Percentiles rank a stretch among this genome's conserved stretches.
phyloP scores from a whole-genome alignment of 805 yeast species.

The Schizosaccharomyces lindneri region DNA sequence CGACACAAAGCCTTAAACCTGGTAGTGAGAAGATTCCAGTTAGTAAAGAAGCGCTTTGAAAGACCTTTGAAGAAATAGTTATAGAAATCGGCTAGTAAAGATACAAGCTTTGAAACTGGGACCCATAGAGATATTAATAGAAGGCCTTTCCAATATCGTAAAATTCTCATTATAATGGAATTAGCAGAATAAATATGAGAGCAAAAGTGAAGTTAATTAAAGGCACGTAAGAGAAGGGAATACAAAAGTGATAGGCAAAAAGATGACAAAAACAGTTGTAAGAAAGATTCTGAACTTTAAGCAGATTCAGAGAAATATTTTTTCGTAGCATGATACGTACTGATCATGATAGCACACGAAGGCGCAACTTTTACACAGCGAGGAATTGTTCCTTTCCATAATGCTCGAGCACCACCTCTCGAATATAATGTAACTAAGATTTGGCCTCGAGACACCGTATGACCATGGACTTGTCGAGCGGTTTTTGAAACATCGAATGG shows the following conservation, averaged over 20 bases:
- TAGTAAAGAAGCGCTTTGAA: no score
- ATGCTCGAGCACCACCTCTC: conserved; percentile 55
- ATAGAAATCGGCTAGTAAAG: no score
- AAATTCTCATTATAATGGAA: no score
- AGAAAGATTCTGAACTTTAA: neutral
- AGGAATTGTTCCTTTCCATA: conserved; percentile 73
- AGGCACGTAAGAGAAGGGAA: neutral
- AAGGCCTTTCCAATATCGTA: no score
- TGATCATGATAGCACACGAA: conserved; percentile 93
- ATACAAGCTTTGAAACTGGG: no score
- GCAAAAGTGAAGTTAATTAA: no score
- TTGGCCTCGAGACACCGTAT: conserved; percentile 4
- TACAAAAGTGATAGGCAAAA: neutral
- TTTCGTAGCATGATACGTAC: conserved; percentile 43
- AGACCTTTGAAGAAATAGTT: no score
- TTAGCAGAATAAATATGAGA: no score
- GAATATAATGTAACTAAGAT: conserved; percentile 30
- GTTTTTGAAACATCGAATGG: conserved; percentile 97
- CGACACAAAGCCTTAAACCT: no score
- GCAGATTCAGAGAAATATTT: neutral
- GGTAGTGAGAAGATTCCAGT: no score
- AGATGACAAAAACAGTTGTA: neutral
- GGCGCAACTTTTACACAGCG: conserved; percentile 83
- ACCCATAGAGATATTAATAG: no score
- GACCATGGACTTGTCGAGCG: conserved; percentile 37